Percentiles rank a stretch among this genome's conserved stretches.
phyloP scores from a whole-genome alignment of 257 asterid species.

The Solanum etuberosum region DNA sequence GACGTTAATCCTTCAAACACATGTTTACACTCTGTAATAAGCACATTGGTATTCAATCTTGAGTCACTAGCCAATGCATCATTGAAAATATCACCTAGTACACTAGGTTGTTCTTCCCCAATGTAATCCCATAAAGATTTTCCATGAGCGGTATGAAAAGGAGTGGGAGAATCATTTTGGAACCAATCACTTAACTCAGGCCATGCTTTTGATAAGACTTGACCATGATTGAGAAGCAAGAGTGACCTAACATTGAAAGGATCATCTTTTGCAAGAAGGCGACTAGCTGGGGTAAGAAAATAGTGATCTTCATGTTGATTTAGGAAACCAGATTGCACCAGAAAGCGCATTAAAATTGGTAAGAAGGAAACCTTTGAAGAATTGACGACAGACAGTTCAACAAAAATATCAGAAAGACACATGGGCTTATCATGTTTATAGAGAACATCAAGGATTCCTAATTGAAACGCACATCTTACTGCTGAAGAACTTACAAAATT shows the following conservation, averaged over 20 bases:
- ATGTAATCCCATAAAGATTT: background rate
- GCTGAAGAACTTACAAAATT: background rate
- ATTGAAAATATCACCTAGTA: background rate
- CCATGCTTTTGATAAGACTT: background rate
- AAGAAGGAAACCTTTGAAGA: background rate
- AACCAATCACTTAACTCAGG: background rate
- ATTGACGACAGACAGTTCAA: background rate
- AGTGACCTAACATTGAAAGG: background rate
- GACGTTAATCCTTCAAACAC: background rate
- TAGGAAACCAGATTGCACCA: background rate
- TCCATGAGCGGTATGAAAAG: background rate
- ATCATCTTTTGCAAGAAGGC: background rate
- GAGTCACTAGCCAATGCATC: background rate
- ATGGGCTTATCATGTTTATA: slow-evolving; percentile 11
- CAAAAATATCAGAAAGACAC: background rate
- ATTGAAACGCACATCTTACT: slow-evolving; percentile 6
- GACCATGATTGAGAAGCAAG: background rate
- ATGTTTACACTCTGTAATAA: background rate
- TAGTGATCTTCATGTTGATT: background rate
- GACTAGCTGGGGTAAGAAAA: background rate
- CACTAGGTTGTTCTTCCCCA: background rate
- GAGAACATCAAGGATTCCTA: slow-evolving; percentile 3
- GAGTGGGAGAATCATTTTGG: background rate
- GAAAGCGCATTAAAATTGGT: background rate
- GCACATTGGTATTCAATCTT: background rate